Evolutionary conservation across 2,329 filamentous ascomycete genomes (phyloP), one percentile per base, ranked within the genome.

Genomic region (Ascocoryne sarcoides): DNA sequence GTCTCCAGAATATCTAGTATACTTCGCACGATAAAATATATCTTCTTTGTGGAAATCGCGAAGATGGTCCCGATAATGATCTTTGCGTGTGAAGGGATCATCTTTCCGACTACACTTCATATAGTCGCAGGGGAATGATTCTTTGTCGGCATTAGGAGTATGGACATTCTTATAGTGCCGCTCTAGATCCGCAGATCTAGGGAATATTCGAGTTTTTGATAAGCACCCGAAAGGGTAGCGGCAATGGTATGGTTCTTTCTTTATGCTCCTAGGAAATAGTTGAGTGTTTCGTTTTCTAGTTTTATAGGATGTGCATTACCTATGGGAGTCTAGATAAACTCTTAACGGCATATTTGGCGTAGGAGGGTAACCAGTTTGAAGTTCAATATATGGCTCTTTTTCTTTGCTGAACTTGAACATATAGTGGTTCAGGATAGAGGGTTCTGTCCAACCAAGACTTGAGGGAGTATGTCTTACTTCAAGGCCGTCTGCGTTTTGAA

Each of bases 61-160:
- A 30, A 67, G 53, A 45, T 73, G 69, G 42, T 71, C 68, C 15
- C 62, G 56, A 32, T 66, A 60, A 49, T 73, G 69, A 43, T 73
- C 70, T 37, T 64, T 61, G 7, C 69, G 56, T 1, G 60, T 65
- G 44, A 72, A 72, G 0, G 66, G 62, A 12, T 55, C 48, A 1
- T 44, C 39, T 0, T 50, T 49, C 2, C 62, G 49, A 19, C 37
- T 35, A 34, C 64, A 65, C 9, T 46, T 52, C 2, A 37, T 33
- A 16, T 53, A 53, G 18, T 53, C 46, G 45, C 64, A 66, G 10
- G 47, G 46, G 31, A 57, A 53, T n/a, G 43, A 44, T 9, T 49
- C 32, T 16, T 49, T 47, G 4, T 47, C 40, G 8, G 51, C 50
- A 0, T 18, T 17, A 4, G 40, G 16, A 2, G 48, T 48, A 35